Evolutionary conservation across 345 rosid species (phyloP), one percentile per base, ranked within the genome.

Genomic region (Pugionium cornutum): DNA sequence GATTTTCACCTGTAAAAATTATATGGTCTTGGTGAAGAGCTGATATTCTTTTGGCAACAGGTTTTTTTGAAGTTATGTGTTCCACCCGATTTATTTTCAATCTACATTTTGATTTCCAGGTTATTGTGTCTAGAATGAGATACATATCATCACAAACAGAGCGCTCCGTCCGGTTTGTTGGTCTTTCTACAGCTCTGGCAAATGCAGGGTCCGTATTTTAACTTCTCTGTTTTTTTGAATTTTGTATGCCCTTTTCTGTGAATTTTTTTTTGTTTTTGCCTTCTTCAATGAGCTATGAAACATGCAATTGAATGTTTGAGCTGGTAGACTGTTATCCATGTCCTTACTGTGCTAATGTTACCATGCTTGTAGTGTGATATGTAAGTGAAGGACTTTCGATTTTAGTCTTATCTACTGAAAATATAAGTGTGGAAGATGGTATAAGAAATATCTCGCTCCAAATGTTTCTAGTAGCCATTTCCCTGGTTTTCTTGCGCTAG

Each of bases 91-190:
- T 69, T 46, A 34, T 58, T 53, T 70, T 57, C 33, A 44, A 43
- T 4, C 33, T 44, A 61, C 63, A 53, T 53, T 62, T 18, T 46
- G 60, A 25, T 75, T 52, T 76, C 36, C 74, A 92, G 98, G 98
- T 92, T 57, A 92, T 92, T 80, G 98, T 92, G 67, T 92, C 98
- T 49, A 89, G 98, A 73, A 92, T 92, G 98, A 84, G 98, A 77
- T 92, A 92, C 66, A 89, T 92, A 77, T 89, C 98, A 55, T 92
- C 98, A n/a, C 97, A 89, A 82, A 92, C 98, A 59, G 97, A 92
- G 58, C 96, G 94, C 43, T 66, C 86, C 0, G 86, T 92, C 42
- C 92, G 98, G 58, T 92, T 92, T 66, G 82, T 92, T 48, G 98
- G 98, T 56, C 96, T 92, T 65, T 92, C 98, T 34, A 92, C 98